These are phyloP conservation scores for Monosporascus sp. DNA, from an alignment of 2,329 filamentous ascomycete species.

Conservation along the genomic window DNA sequence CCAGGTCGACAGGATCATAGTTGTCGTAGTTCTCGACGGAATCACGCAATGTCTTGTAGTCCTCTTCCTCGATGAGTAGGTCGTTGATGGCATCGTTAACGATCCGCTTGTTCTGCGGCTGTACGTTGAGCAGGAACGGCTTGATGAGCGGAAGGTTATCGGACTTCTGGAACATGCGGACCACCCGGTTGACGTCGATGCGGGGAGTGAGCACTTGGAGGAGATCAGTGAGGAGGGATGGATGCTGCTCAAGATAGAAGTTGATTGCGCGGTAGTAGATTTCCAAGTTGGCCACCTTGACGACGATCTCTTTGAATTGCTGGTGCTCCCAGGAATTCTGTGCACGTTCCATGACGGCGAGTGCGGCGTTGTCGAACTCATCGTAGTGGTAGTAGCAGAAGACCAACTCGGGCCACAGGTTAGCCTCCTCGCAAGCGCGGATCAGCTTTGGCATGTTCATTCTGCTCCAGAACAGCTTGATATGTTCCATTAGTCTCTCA, in stretches of 20 bases:
- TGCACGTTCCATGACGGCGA: slow-evolving; percentile 96
- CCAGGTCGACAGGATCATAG: slow-evolving; percentile 91
- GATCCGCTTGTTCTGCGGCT: slow-evolving; percentile 93
- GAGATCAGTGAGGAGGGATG: slow-evolving; percentile 89
- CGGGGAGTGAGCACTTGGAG: slow-evolving; percentile 86
- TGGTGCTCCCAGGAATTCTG: slow-evolving; percentile 99
- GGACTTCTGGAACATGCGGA: slow-evolving; percentile 97
- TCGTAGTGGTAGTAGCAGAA: slow-evolving; percentile 99
- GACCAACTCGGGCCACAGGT: slow-evolving; percentile 94
- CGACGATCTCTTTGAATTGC: slow-evolving; percentile 97
- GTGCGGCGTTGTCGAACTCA: slow-evolving; percentile 93
- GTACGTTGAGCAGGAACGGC: slow-evolving; percentile 94
- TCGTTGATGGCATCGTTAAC: slow-evolving; percentile 99
- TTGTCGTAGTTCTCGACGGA: slow-evolving; percentile 99
- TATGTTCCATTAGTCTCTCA: slow-evolving; percentile 94
- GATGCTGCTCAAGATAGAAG: slow-evolving; percentile 97
- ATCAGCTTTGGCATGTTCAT: slow-evolving; percentile 99
- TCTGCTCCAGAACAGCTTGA: slow-evolving; percentile 96
- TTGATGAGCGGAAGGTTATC: slow-evolving; percentile 98
- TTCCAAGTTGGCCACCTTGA: slow-evolving; percentile 97
- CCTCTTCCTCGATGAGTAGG: slow-evolving; percentile 94
- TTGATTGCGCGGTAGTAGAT: slow-evolving; percentile 98
- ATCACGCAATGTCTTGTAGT: slow-evolving; percentile 96
- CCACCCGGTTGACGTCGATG: slow-evolving; percentile 98
- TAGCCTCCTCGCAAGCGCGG: slow-evolving; percentile 84